Evolutionary conservation across 495 filamentous ascomycete species (phyloP), one percentile per base, ranked within the genome.

Genomic region (Trichoderma erinaceum): DNA sequence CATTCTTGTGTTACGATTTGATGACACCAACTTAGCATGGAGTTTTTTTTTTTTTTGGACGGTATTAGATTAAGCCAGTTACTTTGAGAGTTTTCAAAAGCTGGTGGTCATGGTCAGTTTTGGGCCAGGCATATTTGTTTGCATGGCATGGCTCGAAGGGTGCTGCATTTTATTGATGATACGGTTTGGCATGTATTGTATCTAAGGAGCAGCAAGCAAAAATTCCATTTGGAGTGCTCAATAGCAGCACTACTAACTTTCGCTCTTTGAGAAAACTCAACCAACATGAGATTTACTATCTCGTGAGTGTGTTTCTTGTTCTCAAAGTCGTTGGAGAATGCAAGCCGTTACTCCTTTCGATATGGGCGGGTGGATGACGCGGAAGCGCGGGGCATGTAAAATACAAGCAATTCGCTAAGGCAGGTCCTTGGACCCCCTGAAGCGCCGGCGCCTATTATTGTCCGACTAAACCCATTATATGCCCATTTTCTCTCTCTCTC

Each of bases 41-140:
- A 41, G 63, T 41, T 44, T 6, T n/a, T n/a, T n/a, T n/a, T n/a
- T n/a, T n/a, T n/a, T 65, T 44, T 65, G 63, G 56, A 61, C 23
- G 56, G 32, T 61, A 32, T 7, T 32, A 61, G 56, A 25, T 32
- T n/a, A 32, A 13, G 11, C 56, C 27, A 25, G 56, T 32, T 61
- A 25, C 15, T 32, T 16, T 61, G 56, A 32, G 56, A 25, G 11
- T 25, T 27, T 16, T 32, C 23, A 23, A 18, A 7, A 29, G 56
- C 56, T 29, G 27, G 25, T 27, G 3, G 56, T 29, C 3, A 32
- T 27, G 3, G 56, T 29, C 3, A 32, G 56, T 25, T 61, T 32
- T 61, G 56, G 27, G 56, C 27, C 27, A 25, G 56, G 56, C 8
- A 6, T 52, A 16, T 46, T 56, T 13, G n/a, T 27, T 61, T 25